Base-by-base conservation (phyloP, 768 basidiomycete genomes). In the Psilocybe subaeruginosa region DNA sequence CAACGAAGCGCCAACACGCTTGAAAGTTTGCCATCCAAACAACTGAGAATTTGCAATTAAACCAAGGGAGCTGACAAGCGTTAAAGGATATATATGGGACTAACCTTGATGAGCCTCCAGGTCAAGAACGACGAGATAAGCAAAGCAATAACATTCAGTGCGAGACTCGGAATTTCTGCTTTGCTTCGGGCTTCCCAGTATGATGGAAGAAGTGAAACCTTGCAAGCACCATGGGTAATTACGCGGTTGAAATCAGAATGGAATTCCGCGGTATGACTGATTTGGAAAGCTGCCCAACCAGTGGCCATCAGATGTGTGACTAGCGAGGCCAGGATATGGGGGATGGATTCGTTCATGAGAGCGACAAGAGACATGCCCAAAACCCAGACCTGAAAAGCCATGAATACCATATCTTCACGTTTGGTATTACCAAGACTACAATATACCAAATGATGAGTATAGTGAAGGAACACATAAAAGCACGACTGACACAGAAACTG, bases 1-100 rank as follows among this genome's bases (percentile, higher is more conserved):
- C 65, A 85, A 74, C 5, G 87, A 90, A 9, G 92, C 91, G 39
- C 92, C 91, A 54, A 93, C 85, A 59, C 91, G 89, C 73, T 92
- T 92, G 82, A 93, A 94, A 0, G 91, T 94, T 73, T 91, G 90
- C 91, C 91, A 94, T 47, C 92, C 90, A 70, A 91, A 93, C 14
- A 80, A 68, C 89, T 91, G 56, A 4, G 3, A 23, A 16, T 43
- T 23, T 41, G 43, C n/a, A 27, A 37, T 35, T 53, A 48, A 45
- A 11, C 57, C 23, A 8, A 53, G 41, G 14, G n/a, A 43, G 14
- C 14, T 16, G 39, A 41, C 4, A 46, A 49, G 9, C 8, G 8
- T 17, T 8, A 51, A 27, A 43, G 14, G n/a, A 43, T 11, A 33
- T 35, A 7, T 30, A 48, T 19, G 30, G 3, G 46, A 64, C 66